Percentiles rank a stretch among this genome's conserved stretches.
Conservation (phyloP, 176 grass and related monocot genomes). For the Zea mays region DNA sequence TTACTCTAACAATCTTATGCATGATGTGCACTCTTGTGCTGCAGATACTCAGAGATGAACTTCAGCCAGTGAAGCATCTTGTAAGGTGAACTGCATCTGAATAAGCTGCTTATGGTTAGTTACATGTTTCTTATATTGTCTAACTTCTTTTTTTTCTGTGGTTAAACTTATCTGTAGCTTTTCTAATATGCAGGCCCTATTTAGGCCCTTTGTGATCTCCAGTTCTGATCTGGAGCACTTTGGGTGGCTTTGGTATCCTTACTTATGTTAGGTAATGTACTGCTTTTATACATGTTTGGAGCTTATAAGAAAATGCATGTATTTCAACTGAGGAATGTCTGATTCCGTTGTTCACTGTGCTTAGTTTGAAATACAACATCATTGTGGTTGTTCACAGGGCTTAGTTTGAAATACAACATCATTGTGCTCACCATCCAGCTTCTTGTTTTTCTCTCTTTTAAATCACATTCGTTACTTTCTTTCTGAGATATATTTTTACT, state of each 20-base stretch:
- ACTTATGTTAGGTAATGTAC: conserved; percentile 53
- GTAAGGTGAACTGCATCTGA: conserved; percentile 42
- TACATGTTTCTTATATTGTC: conserved; percentile 16
- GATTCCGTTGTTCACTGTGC: not conserved
- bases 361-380: conserved; percentile 20
- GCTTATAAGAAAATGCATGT: not conserved
- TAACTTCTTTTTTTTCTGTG: conserved; percentile 9
- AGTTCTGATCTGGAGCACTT: conserved; percentile 56
- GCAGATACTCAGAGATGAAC: conserved; percentile 99
- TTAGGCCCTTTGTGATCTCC: conserved; percentile 47
- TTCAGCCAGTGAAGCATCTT: conserved; percentile 80
- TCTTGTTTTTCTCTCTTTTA: not conserved
- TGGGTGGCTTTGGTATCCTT: conserved; percentile 48
- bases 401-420: conserved; percentile 22
- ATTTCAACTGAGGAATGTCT: not conserved
- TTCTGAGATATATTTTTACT: not conserved
- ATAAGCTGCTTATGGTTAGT: conserved; percentile 54
- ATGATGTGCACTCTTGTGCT: conserved; percentile 26
- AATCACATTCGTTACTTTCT: not conserved
- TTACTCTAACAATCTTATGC: conserved; percentile 19
- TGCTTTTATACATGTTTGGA: conserved; percentile 16
- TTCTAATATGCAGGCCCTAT: conserved; percentile 45
- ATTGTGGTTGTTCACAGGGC: not conserved
- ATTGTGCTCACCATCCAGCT: not conserved
- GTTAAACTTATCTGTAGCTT: conserved; percentile 42